phyloP scores from a whole-genome alignment of 2,329 filamentous ascomycete genomes.

The Microcyclospora tardicrescens region DNA sequence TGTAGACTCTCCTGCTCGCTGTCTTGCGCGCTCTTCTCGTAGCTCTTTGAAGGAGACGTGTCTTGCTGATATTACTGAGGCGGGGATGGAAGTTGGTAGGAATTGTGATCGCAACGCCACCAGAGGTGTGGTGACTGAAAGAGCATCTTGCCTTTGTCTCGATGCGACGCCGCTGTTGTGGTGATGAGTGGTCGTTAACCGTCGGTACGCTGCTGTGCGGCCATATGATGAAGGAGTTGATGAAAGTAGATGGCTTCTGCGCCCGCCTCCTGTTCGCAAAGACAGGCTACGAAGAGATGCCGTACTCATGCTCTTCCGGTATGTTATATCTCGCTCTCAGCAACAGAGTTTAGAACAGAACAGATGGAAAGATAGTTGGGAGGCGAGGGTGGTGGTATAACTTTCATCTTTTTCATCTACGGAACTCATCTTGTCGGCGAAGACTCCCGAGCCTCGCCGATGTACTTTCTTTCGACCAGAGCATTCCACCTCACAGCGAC shows the following conservation, averaged over 20 bases:
- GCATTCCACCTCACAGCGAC: too few species aligned
- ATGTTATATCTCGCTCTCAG: too few species aligned
- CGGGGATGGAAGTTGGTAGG: slow-evolving; percentile 29
- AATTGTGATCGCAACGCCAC: slow-evolving; percentile 32
- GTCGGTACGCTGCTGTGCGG: slow-evolving; percentile 35
- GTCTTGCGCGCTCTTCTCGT: slow-evolving; percentile 22
- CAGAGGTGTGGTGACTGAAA: slow-evolving; percentile 16
- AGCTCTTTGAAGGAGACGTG: slow-evolving; percentile 32
- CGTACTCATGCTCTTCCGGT: slow-evolving; percentile 31
- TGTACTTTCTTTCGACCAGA: too few species aligned
- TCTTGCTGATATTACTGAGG: slow-evolving; percentile 30
- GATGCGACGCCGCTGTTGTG: slow-evolving; percentile 18
- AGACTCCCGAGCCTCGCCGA: too few species aligned
- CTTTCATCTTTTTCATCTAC: slow-evolving; percentile 17
- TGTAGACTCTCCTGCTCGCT: slow-evolving; percentile 22
- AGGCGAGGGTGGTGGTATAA: neutral
- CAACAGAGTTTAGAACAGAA: neutral
- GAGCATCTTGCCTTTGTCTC: slow-evolving; percentile 15
- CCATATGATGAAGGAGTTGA: slow-evolving; percentile 28
- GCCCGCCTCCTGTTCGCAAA: slow-evolving; percentile 27
- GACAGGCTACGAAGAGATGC: slow-evolving; percentile 27
- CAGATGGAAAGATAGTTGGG: slow-evolving; percentile 1
- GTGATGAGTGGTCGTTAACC: slow-evolving; percentile 25
- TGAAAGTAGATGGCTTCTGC: slow-evolving; percentile 25
- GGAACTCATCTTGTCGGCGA: too few species aligned